Evolutionary conservation across 257 asterid genomes (phyloP).

Genomic region (Striga asiatica): DNA sequence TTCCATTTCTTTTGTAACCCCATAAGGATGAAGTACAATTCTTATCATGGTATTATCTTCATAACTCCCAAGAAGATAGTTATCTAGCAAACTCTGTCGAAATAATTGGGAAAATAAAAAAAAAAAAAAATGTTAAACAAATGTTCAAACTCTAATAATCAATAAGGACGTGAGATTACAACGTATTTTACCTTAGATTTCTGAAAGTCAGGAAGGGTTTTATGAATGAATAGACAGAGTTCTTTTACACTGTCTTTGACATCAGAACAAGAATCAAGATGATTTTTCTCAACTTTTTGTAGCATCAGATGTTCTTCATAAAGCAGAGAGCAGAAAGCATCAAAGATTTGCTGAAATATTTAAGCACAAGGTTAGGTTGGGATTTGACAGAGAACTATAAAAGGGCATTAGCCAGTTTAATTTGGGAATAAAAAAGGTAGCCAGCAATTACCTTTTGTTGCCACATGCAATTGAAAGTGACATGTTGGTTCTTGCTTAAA

Average conservation of each 20-base stretch:
- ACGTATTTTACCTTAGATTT: slow-evolving; percentile 53
- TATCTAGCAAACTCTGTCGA: slow-evolving; percentile 55
- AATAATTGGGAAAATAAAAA: slow-evolving; percentile 8
- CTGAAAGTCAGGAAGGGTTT: slow-evolving; percentile 45
- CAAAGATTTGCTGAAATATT: slow-evolving; percentile 76
- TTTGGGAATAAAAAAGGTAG: not conserved
- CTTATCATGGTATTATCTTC: slow-evolving; percentile 25
- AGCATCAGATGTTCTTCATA: slow-evolving; percentile 55
- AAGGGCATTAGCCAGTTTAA: not conserved
- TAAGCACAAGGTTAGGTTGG: slow-evolving; percentile 2
- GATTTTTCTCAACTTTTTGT: slow-evolving; percentile 41
- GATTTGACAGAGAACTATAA: not conserved
- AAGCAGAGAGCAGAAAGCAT: slow-evolving; percentile 48
- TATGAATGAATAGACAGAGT: slow-evolving; percentile 37
- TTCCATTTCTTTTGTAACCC: slow-evolving; percentile 71
- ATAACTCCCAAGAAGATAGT: slow-evolving; percentile 51
- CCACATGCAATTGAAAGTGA: slow-evolving; percentile 70
- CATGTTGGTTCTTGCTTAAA: slow-evolving; percentile 34
- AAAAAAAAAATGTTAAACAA: too few species aligned
- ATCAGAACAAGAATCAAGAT: slow-evolving; percentile 49
- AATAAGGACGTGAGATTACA: not conserved
- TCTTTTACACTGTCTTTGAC: slow-evolving; percentile 36
- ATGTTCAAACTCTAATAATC: not conserved
- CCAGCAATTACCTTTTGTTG: slow-evolving; percentile 59
- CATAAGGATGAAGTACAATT: slow-evolving; percentile 46